phyloP scores from a whole-genome alignment of 768 basidiomycete species.

The Trametes elegans region DNA sequence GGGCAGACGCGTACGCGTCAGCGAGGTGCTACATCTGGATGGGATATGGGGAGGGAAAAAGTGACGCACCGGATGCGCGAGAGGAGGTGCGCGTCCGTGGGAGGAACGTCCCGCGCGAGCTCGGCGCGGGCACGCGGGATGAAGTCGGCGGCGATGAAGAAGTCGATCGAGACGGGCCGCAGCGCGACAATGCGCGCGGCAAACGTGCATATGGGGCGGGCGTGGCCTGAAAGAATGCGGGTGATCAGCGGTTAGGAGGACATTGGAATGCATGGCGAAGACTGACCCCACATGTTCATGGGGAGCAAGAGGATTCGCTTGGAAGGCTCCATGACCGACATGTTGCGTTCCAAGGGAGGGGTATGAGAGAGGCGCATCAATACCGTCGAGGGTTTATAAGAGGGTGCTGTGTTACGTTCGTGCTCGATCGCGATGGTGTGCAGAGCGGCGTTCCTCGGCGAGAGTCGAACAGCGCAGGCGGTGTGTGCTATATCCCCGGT shows the following conservation, averaged over 20 bases:
- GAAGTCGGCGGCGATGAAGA: constrained; percentile 7
- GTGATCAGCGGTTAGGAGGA: background rate
- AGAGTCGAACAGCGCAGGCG: no score
- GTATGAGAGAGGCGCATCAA: background rate
- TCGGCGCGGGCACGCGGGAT: constrained; percentile 6
- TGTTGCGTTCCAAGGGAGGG: no score
- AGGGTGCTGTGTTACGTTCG: no score
- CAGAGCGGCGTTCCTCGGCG: no score
- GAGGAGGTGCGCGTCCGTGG: background rate
- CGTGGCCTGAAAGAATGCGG: constrained; percentile 2
- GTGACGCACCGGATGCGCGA: background rate
- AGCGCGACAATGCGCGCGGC: constrained; percentile 5
- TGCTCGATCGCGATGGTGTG: no score
- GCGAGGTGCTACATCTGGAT: background rate
- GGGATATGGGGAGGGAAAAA: background rate
- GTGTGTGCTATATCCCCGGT: no score
- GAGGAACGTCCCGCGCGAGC: background rate
- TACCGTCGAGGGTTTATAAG: background rate
- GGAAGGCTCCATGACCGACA: background rate
- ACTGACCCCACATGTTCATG: constrained; percentile 3
- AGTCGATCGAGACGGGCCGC: constrained; percentile 4
- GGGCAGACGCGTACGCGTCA: background rate
- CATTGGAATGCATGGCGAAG: background rate
- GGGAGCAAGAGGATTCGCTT: background rate
- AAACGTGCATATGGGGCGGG: constrained; percentile 6